Conservation (phyloP, 1,284 basidiomycete species). For the Fomitiporia mediterranea region DNA sequence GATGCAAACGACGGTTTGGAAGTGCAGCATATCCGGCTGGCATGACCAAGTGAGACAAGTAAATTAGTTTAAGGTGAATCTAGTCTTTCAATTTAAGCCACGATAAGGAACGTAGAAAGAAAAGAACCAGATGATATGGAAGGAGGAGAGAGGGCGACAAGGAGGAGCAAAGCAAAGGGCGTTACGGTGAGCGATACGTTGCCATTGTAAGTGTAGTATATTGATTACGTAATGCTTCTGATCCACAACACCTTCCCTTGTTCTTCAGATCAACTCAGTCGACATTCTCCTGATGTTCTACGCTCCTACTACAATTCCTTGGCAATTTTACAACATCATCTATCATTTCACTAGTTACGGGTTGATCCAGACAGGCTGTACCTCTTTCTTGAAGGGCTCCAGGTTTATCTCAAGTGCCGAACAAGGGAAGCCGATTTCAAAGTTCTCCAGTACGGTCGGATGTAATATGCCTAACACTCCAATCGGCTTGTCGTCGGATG, state of each 20-base stretch:
- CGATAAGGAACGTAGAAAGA: background rate
- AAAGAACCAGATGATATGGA: background rate
- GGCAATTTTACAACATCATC: background rate
- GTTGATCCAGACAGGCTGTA: constrained; percentile 40
- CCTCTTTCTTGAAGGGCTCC: constrained; percentile 84
- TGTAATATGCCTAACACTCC: constrained; percentile 88
- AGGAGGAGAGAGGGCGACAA: background rate
- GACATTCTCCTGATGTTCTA: background rate
- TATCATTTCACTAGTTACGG: constrained; percentile 3
- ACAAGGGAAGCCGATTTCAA: constrained; percentile 94
- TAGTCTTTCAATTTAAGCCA: constrained; percentile 3
- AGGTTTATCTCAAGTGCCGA: constrained; percentile 92
- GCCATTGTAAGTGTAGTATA: background rate
- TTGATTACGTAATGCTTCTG: background rate
- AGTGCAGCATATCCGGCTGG: constrained; percentile 66
- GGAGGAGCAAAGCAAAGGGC: constrained; percentile 2
- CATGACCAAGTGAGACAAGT: constrained; percentile 35
- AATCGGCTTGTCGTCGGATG: constrained; percentile 61
- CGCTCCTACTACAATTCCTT: background rate
- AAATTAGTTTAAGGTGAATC: background rate
- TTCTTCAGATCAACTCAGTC: background rate
- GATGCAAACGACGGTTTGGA: constrained; percentile 51
- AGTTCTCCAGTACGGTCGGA: constrained; percentile 85
- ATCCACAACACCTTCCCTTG: too few species aligned
- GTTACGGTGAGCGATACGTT: background rate